Percentiles rank a stretch among this genome's conserved stretches.
These are phyloP conservation scores for Xerocomellus dryophilus DNA, from an alignment of 768 basidiomycete genomes.

Conservation along the genomic window DNA sequence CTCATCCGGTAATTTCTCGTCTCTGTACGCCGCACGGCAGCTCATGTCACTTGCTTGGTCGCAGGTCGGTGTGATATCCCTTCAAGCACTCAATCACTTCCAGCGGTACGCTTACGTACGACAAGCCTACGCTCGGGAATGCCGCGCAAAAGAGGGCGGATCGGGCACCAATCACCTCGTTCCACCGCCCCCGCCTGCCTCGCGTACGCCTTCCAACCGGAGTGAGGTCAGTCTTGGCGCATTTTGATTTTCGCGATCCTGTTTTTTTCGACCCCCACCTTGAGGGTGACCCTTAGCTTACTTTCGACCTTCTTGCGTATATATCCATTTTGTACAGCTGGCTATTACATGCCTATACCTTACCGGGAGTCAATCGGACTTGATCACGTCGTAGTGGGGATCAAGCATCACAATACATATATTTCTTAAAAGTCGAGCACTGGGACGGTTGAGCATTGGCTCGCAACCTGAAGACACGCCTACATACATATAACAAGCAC, in stretches of 20 bases:
- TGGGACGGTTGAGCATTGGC: not conserved
- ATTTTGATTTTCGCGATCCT: constrained; percentile 18
- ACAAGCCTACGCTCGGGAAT: constrained; percentile 69
- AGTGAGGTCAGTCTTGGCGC: constrained; percentile 38
- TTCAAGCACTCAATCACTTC: constrained; percentile 82
- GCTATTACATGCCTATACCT: not conserved
- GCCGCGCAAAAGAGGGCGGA: constrained; percentile 32
- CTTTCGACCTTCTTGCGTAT: constrained; percentile 30
- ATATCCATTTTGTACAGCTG: constrained; percentile 10
- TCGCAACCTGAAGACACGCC: too few species aligned
- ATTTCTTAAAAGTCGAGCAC: not conserved
- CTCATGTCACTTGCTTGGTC: not conserved
- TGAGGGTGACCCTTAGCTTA: constrained; percentile 25
- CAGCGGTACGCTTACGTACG: constrained; percentile 86
- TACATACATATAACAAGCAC: too few species aligned
- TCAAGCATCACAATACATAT: not conserved
- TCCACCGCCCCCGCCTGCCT: constrained; percentile 31
- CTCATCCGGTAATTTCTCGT: constrained; percentile 59
- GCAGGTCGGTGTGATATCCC: constrained; percentile 75
- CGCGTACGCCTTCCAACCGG: constrained; percentile 44
- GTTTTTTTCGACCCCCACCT: not conserved
- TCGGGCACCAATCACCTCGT: constrained; percentile 27
- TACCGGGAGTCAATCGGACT: not conserved
- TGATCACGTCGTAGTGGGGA: not conserved
- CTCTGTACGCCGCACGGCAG: not conserved